Evolutionary conservation across 495 filamentous ascomycete species (phyloP), one percentile per base, ranked within the genome.

Genomic region (Symbiotaphrina buchneri): DNA sequence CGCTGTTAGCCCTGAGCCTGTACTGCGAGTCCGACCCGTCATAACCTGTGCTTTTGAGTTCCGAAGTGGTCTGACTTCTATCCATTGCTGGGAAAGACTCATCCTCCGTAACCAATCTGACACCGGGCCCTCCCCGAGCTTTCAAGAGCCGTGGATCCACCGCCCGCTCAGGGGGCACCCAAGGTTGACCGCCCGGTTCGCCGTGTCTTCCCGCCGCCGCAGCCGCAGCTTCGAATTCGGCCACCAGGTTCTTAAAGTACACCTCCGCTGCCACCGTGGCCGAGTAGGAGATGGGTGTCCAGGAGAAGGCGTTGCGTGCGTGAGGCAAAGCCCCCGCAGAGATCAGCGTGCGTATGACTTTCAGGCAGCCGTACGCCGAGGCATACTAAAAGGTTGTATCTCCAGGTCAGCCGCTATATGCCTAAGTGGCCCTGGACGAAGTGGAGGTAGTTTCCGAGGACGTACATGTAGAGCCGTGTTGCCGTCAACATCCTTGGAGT

Each of bases 381-480:
- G 67, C 66, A 42, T 67, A 58, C n/a, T n/a, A n/a, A n/a, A n/a
- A n/a, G 36, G 15, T 2, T 32, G 3, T 10, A n/a, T 32, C n/a
- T n/a, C n/a, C n/a, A n/a, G n/a, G n/a, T n/a, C n/a, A n/a, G n/a
- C n/a, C n/a, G n/a, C n/a, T n/a, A n/a, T n/a, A n/a, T n/a, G n/a
- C n/a, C n/a, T n/a, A n/a, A n/a, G n/a, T n/a, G n/a, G n/a, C n/a
- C n/a, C n/a, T n/a, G n/a, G n/a, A n/a, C n/a, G n/a, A n/a, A n/a
- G n/a, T n/a, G n/a, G n/a, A n/a, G n/a, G n/a, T n/a, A n/a, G n/a
- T n/a, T n/a, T n/a, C n/a, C n/a, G n/a, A n/a, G n/a, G n/a, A n/a
- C n/a, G n/a, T n/a, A n/a, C n/a, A 51, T 90, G 80, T 33, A 87
- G 58, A 8, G 77, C 68, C 14, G 76, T 84, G 42, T 84, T 83